Conservation (phyloP, 257 asterid species). For the Rehmannia glutinosa region DNA sequence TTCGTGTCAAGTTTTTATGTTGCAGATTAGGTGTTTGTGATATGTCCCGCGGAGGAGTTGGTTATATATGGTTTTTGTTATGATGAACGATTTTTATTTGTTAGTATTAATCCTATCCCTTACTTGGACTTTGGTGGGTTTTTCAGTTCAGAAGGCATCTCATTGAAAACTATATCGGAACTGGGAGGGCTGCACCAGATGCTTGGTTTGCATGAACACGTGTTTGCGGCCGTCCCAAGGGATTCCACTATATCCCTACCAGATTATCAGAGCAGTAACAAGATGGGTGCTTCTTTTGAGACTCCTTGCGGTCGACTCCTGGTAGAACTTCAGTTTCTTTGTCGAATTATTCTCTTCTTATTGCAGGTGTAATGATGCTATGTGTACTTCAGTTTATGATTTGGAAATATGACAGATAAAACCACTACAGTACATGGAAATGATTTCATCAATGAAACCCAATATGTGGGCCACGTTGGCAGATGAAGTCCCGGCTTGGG, state of each 20-base stretch:
- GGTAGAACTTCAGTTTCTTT: constrained; percentile 35
- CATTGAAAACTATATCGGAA: constrained; percentile 54
- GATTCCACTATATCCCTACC: constrained; percentile 77
- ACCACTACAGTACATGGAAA: constrained; percentile 61
- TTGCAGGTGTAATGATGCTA: background rate
- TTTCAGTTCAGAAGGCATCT: constrained; percentile 68
- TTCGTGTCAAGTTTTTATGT: background rate
- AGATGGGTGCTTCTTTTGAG: constrained; percentile 83
- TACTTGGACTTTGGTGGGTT: background rate
- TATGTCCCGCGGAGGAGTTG: constrained; percentile 1
- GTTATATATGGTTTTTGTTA: too few species aligned
- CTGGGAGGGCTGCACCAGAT: constrained; percentile 76
- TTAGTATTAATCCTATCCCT: background rate
- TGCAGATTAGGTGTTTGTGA: constrained; percentile 23
- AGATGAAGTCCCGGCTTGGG: constrained; percentile 98
- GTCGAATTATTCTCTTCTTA: background rate
- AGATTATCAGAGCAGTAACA: constrained; percentile 54
- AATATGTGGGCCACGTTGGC: constrained; percentile 78
- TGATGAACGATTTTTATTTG: background rate
- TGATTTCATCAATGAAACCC: constrained; percentile 79
- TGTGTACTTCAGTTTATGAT: background rate
- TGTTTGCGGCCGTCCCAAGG: constrained; percentile 67
- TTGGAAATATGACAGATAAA: constrained; percentile 43
- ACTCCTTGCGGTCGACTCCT: constrained; percentile 79
- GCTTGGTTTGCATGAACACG: constrained; percentile 60